Conservation (phyloP, 2,329 filamentous ascomycete genomes). For the Penicillium hesseltinei region DNA sequence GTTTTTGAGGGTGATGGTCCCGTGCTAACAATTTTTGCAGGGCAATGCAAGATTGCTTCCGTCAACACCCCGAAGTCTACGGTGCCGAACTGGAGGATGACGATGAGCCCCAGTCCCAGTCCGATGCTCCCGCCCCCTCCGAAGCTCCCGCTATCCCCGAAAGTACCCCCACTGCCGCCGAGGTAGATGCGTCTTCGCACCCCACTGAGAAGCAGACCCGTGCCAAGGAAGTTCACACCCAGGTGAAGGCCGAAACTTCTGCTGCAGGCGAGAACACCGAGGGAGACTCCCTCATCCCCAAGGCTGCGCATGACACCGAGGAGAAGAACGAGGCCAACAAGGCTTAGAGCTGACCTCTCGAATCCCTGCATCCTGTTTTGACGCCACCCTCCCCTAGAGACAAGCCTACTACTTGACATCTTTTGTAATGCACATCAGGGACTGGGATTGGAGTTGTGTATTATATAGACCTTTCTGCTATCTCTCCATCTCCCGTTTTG, state of each 20-base stretch:
- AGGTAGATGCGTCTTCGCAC: slow-evolving; percentile 26
- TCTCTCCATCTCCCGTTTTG: slow-evolving; percentile 14
- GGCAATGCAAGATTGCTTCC: slow-evolving; percentile 97
- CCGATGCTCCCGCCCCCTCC: slow-evolving; percentile 33
- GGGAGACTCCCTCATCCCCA: slow-evolving; percentile 48
- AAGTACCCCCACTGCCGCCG: slow-evolving; percentile 17
- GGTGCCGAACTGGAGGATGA: slow-evolving; percentile 83
- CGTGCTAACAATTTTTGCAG: slow-evolving; percentile 50
- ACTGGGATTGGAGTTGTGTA: slow-evolving; percentile 23
- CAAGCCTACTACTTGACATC: slow-evolving; percentile 1
- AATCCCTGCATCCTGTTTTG: slow-evolving; percentile 9
- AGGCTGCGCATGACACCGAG: slow-evolving; percentile 49
- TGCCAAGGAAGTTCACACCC: slow-evolving; percentile 23
- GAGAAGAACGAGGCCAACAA: slow-evolving; percentile 22
- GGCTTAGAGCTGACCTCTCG: slow-evolving; percentile 20
- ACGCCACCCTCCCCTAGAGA: slow-evolving; percentile 9
- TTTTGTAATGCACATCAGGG: slow-evolving; percentile 11
- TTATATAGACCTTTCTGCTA: slow-evolving; percentile 23
- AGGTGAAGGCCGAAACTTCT: slow-evolving; percentile 24
- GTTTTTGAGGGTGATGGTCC: neutral
- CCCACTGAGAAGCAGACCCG: slow-evolving; percentile 27
- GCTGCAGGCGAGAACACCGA: slow-evolving; percentile 35
- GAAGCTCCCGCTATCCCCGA: slow-evolving; percentile 30
- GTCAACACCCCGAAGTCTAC: slow-evolving; percentile 87
- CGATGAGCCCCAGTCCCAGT: slow-evolving; percentile 44